phyloP scores from a whole-genome alignment of 2,329 filamentous ascomycete species.

The Diaporthe capsici region DNA sequence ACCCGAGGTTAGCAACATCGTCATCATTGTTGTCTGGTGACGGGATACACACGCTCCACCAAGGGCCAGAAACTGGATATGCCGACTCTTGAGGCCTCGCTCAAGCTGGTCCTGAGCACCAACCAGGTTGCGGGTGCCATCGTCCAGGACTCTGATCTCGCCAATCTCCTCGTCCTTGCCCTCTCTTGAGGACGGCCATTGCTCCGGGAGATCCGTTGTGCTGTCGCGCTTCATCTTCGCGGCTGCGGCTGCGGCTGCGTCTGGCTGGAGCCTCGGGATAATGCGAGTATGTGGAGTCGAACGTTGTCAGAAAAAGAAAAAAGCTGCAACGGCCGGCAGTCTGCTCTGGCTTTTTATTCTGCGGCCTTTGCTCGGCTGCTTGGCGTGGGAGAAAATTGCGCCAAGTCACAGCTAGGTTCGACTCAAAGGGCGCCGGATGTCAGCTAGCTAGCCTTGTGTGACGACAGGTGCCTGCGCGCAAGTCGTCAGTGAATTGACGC shows the following conservation, averaged over 20 bases:
- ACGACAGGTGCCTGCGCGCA: not conserved
- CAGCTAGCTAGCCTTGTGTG: constrained; percentile 6
- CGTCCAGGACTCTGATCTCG: constrained; percentile 33
- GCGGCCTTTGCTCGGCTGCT: constrained; percentile 16
- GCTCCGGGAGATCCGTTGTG: constrained; percentile 1
- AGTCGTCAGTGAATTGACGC: not conserved
- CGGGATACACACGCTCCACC: constrained; percentile 40
- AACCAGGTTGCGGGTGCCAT: constrained; percentile 37
- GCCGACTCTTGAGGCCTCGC: constrained; percentile 42
- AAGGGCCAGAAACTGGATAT: constrained; percentile 42
- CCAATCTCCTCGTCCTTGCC: constrained; percentile 40
- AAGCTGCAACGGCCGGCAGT: not conserved
- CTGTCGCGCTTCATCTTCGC: constrained; percentile 36
- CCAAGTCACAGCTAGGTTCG: constrained; percentile 27
- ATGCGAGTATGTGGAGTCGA: not conserved
- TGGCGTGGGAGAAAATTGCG: constrained; percentile 28
- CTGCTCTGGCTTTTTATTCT: constrained; percentile 11
- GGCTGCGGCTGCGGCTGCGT: constrained; percentile 10
- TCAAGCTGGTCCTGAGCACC: constrained; percentile 41
- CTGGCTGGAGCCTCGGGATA: not conserved
- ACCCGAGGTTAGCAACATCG: constrained; percentile 46
- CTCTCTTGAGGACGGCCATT: constrained; percentile 32
- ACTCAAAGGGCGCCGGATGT: constrained; percentile 17
- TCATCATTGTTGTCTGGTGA: not conserved
- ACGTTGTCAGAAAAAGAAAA: not conserved